A percentile compares a stretch with the other conserved stretches of the same genome.
These are phyloP conservation scores for Meyerozyma smithsonii DNA, from an alignment of 1,139 yeast species.

Conservation along the genomic window DNA sequence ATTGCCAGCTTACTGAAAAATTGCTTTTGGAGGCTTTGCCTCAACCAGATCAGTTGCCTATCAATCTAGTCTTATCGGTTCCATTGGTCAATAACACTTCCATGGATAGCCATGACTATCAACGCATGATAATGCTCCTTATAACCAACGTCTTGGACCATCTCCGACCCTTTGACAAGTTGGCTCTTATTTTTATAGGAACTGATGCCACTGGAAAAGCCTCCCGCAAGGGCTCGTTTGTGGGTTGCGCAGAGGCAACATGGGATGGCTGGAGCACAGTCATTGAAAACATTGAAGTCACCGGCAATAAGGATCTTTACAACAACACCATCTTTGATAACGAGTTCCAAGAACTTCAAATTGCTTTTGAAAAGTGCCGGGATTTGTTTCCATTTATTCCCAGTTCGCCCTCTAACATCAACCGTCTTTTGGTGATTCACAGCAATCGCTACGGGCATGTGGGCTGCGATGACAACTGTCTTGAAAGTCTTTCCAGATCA, in stretches of 20 bases:
- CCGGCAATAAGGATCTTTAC: conserved; percentile 15
- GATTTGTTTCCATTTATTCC: conserved; percentile 29
- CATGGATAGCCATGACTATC: conserved; percentile 30
- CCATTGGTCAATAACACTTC: conserved; percentile 33
- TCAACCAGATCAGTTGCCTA: conserved; percentile 34
- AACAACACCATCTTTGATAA: conserved; percentile 13
- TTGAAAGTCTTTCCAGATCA: conserved; percentile 5
- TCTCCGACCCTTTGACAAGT: conserved; percentile 40
- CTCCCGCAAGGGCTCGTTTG: conserved; percentile 42
- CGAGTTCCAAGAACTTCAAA: conserved; percentile 21
- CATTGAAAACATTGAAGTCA: conserved; percentile 36
- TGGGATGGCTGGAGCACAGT: conserved; percentile 60
- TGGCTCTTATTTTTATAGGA: conserved; percentile 55
- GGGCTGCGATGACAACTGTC: conserved; percentile 6
- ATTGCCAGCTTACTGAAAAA: conserved; percentile 35
- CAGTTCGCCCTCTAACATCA: conserved; percentile 15
- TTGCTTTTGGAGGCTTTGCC: conserved; percentile 27
- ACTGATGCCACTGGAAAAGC: conserved; percentile 34
- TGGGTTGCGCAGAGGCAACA: conserved; percentile 46
- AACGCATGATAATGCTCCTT: conserved; percentile 19
- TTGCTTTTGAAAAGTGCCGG: conserved; percentile 26
- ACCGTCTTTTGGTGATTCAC: conserved; percentile 25
- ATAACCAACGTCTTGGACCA: conserved; percentile 23
- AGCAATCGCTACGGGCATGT: conserved; percentile 14
- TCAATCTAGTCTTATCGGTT: conserved; percentile 46